Evolutionary conservation across 2,329 filamentous ascomycete genomes (phyloP), one percentile per base, ranked within the genome.

Genomic region (Hansfordia pulvinata): DNA sequence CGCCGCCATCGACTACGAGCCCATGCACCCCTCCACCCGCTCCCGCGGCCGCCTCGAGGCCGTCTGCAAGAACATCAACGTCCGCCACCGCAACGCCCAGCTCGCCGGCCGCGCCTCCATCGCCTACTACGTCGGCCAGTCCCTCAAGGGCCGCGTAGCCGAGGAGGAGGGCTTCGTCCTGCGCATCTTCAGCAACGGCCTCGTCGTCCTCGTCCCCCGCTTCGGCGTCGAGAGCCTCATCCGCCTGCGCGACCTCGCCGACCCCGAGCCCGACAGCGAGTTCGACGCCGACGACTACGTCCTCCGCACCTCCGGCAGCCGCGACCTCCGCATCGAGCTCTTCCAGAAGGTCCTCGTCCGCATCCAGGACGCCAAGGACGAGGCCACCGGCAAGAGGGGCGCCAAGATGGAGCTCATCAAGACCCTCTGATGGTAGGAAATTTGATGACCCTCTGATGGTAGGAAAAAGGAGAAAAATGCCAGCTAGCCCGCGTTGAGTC

Each of bases 21-120:
- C 76, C 20, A 66, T 90, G n/a, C 79, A 92, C 47, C 67, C 83
- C 6, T 77, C 76, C 24, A 69, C 92, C 31, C 79, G 83, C 46
- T 84, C 78, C 39, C 78, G 84, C 36, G 73, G 75, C 38, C 83
- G 85, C 40, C 75, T 98, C 30, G 86, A 96, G 53, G 81, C 76
- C 30, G 83, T 98, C 14, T 96, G 90, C 68, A 86, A 85, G 54
- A 98, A 98, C 58, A 94, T 98, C 68, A 98, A 98, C 53, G 76
- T 90, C 31, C 77, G 90, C 6, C 90, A 98, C 53, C 83, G 90
- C 46, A 98, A 98, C 53, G 90, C 90, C 17, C 90, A 98, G 55
- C 78, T 93, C 56, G 90, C 90, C 3, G 88, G 88, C 19, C 76
- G 90, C 32, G 88, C 90, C 15, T 90, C 80, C 40, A 86, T 98